Evolutionary conservation across 768 basidiomycete species (phyloP), one percentile per base, ranked within the genome.

Genomic region (Leccinum uliginosum): DNA sequence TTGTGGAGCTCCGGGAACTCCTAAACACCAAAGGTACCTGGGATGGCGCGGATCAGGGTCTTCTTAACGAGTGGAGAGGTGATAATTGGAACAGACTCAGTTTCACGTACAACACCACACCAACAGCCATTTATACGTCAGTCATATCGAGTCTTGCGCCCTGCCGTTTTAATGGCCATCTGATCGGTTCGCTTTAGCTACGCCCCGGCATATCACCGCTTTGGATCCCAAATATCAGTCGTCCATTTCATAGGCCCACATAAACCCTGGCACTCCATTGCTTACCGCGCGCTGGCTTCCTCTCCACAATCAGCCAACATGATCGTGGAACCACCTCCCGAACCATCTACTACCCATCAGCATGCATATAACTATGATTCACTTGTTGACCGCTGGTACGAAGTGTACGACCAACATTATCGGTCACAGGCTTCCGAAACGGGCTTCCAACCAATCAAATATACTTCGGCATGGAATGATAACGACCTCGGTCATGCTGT

Each of bases 1-100:
- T 96, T 70, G 75, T 79, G 7, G 80, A 88, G 51, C 77, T 98
- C 56, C 80, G 78, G 59, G 74, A 80, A 15, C 78, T 97, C 55
- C 78, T 94, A 59, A 83, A 84, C 59, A 74, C 83, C 17, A 88
- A 87, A 64, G 96, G 94, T 15, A 88, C 86, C 46, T 98, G 95
- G 88, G 96, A 98, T 66, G 97, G 97, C 9, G 97, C 93, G n/a
- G 97, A 99, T 74, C 97, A 99, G 71, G 97, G 97, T 15, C 76
- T 98, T 59, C 80, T 98, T 62, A 98, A 98, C 66, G 95, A 98
- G 76, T 98, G 94, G 94, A 79, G 89, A 62, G 85, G 87, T 30
- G 71, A 71, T 19, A 72, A 91, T 67, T 99, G 97, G 97, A 84
- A 97, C 65, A 82, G 93, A 64, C 85, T 99, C 63, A 93, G 93